A percentile compares a stretch with the other conserved stretches of the same genome.
These are phyloP conservation scores for Rhizopogon salebrosus DNA, from an alignment of 768 basidiomycete species.

Conservation along the genomic window DNA sequence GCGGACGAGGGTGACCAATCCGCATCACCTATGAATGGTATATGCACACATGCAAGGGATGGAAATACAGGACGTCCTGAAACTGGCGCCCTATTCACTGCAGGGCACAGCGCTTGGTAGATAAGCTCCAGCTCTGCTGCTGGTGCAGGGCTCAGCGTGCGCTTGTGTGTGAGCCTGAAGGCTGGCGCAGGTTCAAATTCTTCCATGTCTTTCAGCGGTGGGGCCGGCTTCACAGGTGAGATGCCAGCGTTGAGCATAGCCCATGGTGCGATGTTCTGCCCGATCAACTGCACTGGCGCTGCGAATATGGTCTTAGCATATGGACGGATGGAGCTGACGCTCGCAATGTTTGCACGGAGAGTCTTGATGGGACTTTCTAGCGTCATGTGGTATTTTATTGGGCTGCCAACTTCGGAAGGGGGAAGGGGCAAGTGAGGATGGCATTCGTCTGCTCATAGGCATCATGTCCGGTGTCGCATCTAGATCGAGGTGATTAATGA, in stretches of 20 bases:
- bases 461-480: conserved; percentile 61
- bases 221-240: conserved; percentile 32
- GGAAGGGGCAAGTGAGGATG: conserved; percentile 7
- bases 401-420: conserved; percentile 30
- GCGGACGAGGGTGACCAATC: conserved; percentile 26
- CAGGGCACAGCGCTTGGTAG: conserved; percentile 55
- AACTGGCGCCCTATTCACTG: conserved; percentile 26
- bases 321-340: conserved; percentile 45
- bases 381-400: conserved; percentile 22
- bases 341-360: conserved; percentile 32
- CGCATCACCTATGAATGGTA: conserved; percentile 12
- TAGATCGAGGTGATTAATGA: conserved; percentile 78
- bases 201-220: conserved; percentile 19
- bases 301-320: conserved; percentile 34
- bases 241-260: conserved; percentile 36
- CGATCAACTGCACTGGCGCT: conserved; percentile 27
- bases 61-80: conserved; percentile 17
- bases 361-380: conserved; percentile 33
- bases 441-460: conserved; percentile 30
- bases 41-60: conserved; percentile 9
- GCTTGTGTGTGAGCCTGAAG: conserved; percentile 37
- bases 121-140: conserved; percentile 52
- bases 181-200: conserved; percentile 19
- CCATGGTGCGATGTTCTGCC: conserved; percentile 64
- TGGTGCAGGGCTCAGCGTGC: conserved; percentile 53